Conservation (phyloP, 257 asterid genomes). For the Marsdenia floribunda region DNA sequence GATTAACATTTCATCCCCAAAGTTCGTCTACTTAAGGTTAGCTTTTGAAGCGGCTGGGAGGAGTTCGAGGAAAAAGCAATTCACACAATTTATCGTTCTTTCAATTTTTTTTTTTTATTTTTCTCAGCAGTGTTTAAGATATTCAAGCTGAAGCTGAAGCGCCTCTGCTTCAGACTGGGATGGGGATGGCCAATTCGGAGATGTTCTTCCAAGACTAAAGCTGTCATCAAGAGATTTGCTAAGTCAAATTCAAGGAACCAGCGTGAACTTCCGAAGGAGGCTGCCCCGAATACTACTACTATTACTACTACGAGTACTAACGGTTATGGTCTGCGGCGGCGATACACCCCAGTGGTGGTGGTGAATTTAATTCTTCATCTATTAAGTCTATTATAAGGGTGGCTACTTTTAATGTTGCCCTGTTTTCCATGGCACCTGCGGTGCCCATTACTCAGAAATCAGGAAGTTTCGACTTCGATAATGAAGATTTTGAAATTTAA, state of each 20-base stretch:
- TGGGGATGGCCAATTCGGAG: constrained; percentile 68
- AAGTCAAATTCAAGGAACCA: constrained; percentile 41
- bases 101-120: too few relatives aligned
- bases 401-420: too few relatives aligned
- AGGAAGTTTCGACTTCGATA: too few relatives aligned
- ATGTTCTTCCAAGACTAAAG: constrained; percentile 46
- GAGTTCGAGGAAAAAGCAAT: neutral
- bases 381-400: too few relatives aligned
- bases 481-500: too few relatives aligned
- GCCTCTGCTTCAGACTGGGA: constrained; percentile 47
- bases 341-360: too few relatives aligned
- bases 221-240: constrained; percentile 51
- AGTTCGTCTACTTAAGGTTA: neutral
- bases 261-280: constrained; percentile 17
- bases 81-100: neutral
- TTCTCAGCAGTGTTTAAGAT: constrained; percentile 36
- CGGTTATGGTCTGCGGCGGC: too few relatives aligned
- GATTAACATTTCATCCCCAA: constrained; percentile 23
- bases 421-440: too few relatives aligned
- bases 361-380: too few relatives aligned
- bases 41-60: neutral
- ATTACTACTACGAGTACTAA: too few relatives aligned
- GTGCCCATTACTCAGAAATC: too few relatives aligned
- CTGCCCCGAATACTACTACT: constrained; percentile 12
- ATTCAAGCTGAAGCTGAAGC: constrained; percentile 49